These are phyloP conservation scores for Pichia scutulata DNA, from an alignment of 805 yeast species.

Conservation along the genomic window DNA sequence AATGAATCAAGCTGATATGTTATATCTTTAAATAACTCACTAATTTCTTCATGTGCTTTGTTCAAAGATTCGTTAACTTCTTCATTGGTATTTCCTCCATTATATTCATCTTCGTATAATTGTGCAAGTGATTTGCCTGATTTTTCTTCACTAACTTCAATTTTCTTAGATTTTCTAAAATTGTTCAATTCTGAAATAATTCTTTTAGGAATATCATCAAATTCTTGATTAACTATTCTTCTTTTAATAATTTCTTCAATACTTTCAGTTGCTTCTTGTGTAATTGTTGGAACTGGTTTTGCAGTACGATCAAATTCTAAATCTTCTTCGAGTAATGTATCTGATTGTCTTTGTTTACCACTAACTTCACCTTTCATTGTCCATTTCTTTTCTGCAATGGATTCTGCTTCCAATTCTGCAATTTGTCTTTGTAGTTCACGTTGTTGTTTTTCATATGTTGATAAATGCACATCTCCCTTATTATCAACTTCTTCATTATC, in stretches of 20 bases:
- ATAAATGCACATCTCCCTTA: conserved; percentile 37
- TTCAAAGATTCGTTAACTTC: conserved; percentile 53
- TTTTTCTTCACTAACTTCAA: conserved; percentile 75
- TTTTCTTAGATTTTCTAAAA: conserved; percentile 43
- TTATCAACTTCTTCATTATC: conserved; percentile 20
- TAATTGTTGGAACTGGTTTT: conserved; percentile 92
- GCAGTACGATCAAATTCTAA: conserved; percentile 89
- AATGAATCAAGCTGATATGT: conserved; percentile 75
- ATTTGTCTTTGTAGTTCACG: conserved; percentile 69
- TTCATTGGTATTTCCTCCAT: conserved; percentile 26
- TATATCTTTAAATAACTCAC: conserved; percentile 52
- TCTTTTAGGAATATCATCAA: conserved; percentile 79
- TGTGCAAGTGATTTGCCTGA: conserved; percentile 87
- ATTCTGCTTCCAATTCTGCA: conserved; percentile 70
- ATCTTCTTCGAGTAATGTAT: conserved; percentile 74
- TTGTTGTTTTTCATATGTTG: conserved; percentile 82
- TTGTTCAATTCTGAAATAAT: conserved; percentile 58
- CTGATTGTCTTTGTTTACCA: conserved; percentile 73
- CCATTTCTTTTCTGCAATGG: conserved; percentile 90
- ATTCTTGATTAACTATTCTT: conserved; percentile 65
- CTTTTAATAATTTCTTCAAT: conserved; percentile 84
- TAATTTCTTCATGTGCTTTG: conserved; percentile 72
- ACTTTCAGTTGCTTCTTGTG: conserved; percentile 78
- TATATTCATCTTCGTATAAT: conserved; percentile 78
- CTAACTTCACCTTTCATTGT: conserved; percentile 88